Evolutionary conservation across 2,329 filamentous ascomycete genomes (phyloP).

Genomic region (Colletotrichum filicis): DNA sequence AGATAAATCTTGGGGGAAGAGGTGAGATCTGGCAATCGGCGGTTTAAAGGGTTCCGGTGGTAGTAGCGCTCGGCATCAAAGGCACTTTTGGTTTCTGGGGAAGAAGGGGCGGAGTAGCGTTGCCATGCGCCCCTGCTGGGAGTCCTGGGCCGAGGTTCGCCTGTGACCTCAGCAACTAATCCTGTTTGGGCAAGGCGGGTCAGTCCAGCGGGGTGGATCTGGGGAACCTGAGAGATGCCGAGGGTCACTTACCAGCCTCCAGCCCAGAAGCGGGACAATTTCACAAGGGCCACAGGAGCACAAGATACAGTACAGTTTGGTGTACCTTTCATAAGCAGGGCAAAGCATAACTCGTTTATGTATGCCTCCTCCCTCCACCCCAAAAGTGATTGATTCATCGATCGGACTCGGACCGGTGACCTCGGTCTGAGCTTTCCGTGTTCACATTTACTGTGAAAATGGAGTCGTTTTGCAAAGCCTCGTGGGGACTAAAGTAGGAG

Average conservation of each 20-base stretch:
- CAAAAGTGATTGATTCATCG: not conserved
- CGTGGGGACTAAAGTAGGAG: not conserved
- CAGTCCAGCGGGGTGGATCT: constrained; percentile 31
- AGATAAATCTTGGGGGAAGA: not conserved
- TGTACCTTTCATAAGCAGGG: not conserved
- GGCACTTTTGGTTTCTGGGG: constrained; percentile 25
- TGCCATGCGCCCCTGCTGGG: constrained; percentile 32
- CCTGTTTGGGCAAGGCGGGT: constrained; percentile 2
- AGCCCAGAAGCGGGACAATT: not conserved
- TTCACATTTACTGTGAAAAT: not conserved
- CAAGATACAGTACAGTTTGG: too few species aligned
- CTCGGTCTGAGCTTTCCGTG: not conserved
- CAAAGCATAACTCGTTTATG: constrained; percentile 18
- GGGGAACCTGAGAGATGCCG: constrained; percentile 35
- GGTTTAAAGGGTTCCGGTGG: constrained; percentile 29
- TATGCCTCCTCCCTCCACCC: not conserved
- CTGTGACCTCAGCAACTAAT: constrained; percentile 30
- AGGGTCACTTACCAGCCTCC: constrained; percentile 16
- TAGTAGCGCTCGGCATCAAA: constrained; percentile 23
- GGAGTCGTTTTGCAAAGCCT: not conserved
- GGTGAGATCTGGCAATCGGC: constrained; percentile 9
- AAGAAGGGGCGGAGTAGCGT: constrained; percentile 35
- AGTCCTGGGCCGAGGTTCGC: constrained; percentile 33
- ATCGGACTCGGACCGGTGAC: not conserved
- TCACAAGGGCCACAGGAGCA: not conserved